phyloP scores from a whole-genome alignment of 1,284 basidiomycete species.

The Singerocomus inundabilis region DNA sequence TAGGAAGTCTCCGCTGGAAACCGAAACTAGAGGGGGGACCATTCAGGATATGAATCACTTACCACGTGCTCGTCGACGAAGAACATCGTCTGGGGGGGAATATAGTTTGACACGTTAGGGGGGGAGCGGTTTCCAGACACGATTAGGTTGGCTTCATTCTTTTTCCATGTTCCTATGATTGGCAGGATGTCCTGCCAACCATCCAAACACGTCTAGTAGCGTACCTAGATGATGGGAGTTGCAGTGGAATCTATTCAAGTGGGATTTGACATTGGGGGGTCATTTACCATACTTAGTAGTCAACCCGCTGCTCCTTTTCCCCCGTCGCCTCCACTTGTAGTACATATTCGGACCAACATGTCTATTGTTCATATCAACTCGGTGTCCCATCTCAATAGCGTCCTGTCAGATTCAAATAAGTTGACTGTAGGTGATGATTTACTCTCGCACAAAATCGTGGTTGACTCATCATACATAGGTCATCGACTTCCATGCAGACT shows the following conservation, averaged over 20 bases:
- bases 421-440: slow-evolving; percentile 49
- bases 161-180: slow-evolving; percentile 1
- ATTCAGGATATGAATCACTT: slow-evolving; percentile 6
- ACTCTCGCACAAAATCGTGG: background rate
- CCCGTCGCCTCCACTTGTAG: too few species aligned
- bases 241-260: slow-evolving; percentile 1
- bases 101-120: slow-evolving; percentile 11
- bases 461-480: slow-evolving; percentile 45
- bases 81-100: slow-evolving; percentile 33
- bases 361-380: slow-evolving; percentile 61
- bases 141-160: background rate
- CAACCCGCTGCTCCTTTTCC: background rate
- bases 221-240: slow-evolving; percentile 1
- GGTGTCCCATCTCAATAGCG: slow-evolving; percentile 56
- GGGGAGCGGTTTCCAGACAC: background rate
- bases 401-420: slow-evolving; percentile 62
- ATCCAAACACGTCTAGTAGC: too few species aligned
- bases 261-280: slow-evolving; percentile 1
- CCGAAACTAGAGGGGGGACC: background rate
- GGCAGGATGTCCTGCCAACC: background rate
- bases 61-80: slow-evolving; percentile 27
- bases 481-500: slow-evolving; percentile 80
- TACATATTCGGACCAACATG: slow-evolving; percentile 36
- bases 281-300: background rate
- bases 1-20: slow-evolving; percentile 8